Base-by-base conservation (phyloP, 1,139 yeast species). In the Candida pseudoviswanathii region DNA sequence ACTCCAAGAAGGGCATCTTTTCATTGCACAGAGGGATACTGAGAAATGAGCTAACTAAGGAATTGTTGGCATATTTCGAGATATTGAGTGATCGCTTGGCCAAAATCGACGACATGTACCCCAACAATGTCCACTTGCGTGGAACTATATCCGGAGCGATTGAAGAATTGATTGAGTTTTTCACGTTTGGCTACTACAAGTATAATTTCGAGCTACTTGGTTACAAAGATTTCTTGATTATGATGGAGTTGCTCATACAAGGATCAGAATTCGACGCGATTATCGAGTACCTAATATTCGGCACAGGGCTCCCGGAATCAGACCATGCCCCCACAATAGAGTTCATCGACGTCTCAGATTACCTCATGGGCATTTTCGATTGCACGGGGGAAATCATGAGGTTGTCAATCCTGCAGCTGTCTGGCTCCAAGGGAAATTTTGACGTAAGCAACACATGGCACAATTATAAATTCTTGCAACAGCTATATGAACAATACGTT, bases 331-430 rank as follows among this genome's bases (percentile, higher is more conserved):
- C 44, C 3, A n/a, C 38, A 5, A 36, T 54, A 32, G 50, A 40
- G 5, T 51, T 54, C 33, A 46, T 55, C 8, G 56, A 52, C 36
- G 26, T 47, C 8, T 66, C 67, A 47, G 77, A 74, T 55, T 73
- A 67, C 54, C 54, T 73, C 24, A 63, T 72, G 64, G 79, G 78
- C 0, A 50, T 74, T 9, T 66, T 73, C 55, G 79, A 74, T 54
- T 59, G 73, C 46, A 71, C 78, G 0, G 79, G 79, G 1, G 79
- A 74, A 49, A 60, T 74, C 30, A 73, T 74, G 78, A 53, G 76
- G 34, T 67, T 54, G 31, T 47, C 49, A 7, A 51, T 53, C 5
- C 51, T 47, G 44, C 52, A 47, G 62, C 53, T 54, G 50, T 41
- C 58, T 4, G 44, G 43, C 11, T 45, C 42, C 7, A 36, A 49